Evolutionary conservation across 2,329 filamentous ascomycete genomes (phyloP).

Genomic region (Torrubiella hemipterigena): DNA sequence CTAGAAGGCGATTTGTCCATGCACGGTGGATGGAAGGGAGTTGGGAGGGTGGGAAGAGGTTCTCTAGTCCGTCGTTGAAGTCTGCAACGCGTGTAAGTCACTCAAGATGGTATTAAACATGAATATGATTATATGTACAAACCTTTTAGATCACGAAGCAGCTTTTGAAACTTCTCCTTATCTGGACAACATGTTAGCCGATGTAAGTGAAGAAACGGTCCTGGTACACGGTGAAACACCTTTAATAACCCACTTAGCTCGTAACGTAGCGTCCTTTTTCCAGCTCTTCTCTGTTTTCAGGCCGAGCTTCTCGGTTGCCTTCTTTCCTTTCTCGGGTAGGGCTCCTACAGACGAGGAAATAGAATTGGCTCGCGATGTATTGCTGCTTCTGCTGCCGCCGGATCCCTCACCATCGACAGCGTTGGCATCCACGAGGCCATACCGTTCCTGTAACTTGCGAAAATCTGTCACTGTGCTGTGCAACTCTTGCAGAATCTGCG

Average conservation of each 20-base stretch:
- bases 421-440: constrained; percentile 24
- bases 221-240: constrained; percentile 16
- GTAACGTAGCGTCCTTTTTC: constrained; percentile 20
- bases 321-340: constrained; percentile 6
- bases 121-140: constrained; percentile 3
- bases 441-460: constrained; percentile 25
- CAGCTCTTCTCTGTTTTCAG: constrained; percentile 17
- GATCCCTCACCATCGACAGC: constrained; percentile 1
- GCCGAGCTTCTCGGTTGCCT: too few species aligned
- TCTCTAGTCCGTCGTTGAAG: constrained; percentile 35
- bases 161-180: constrained; percentile 29
- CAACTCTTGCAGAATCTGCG: constrained; percentile 28
- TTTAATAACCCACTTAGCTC: constrained; percentile 31
- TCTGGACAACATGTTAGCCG: constrained; percentile 13
- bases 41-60: constrained; percentile 29
- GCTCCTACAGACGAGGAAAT: too few species aligned
- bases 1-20: constrained; percentile 35
- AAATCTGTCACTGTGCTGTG: constrained; percentile 32
- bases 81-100: constrained; percentile 14
- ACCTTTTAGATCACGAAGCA: constrained; percentile 29
- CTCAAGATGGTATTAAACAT: not conserved
- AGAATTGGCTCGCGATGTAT: too few species aligned
- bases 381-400: constrained; percentile 5
- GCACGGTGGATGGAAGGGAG: constrained; percentile 28
- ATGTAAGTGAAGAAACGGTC: not conserved